phyloP scores from a whole-genome alignment of 2,329 filamentous ascomycete genomes.

The Sarocladium strictum region DNA sequence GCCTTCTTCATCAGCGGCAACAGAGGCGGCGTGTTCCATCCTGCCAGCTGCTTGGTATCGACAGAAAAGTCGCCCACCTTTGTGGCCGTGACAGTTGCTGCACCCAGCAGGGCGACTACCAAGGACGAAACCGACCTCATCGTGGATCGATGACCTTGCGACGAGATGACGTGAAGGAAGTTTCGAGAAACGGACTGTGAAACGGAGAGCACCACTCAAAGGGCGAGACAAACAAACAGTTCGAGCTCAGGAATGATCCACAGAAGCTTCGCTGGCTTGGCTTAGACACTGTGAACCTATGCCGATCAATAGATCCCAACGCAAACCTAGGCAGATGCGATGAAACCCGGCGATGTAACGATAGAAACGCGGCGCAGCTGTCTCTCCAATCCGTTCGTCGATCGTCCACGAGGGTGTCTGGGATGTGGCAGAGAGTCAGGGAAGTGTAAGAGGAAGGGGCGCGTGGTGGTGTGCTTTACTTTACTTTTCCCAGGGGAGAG shows the following conservation, averaged over 20 bases:
- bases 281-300: neutral
- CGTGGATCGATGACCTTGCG: neutral
- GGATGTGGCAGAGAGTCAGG: too few relatives aligned
- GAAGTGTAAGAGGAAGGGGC: neutral
- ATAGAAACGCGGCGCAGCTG: neutral
- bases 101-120: constrained; percentile 6
- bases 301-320: neutral
- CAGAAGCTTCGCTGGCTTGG: neutral
- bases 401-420: neutral
- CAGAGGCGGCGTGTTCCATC: constrained; percentile 13
- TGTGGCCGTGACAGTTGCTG: neutral
- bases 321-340: neutral
- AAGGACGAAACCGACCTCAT: constrained; percentile 11
- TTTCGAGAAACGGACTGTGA: neutral
- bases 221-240: neutral
- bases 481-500: neutral
- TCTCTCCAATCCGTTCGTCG: neutral
- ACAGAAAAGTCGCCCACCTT: constrained; percentile 9
- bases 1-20: constrained; percentile 31
- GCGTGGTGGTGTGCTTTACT: too few relatives aligned
- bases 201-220: neutral
- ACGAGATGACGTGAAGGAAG: neutral
- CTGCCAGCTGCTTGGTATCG: neutral
- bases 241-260: neutral
- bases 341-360: neutral